Evolutionary conservation across 1,284 basidiomycete species (phyloP).

Genomic region (Meira miltonrushii): DNA sequence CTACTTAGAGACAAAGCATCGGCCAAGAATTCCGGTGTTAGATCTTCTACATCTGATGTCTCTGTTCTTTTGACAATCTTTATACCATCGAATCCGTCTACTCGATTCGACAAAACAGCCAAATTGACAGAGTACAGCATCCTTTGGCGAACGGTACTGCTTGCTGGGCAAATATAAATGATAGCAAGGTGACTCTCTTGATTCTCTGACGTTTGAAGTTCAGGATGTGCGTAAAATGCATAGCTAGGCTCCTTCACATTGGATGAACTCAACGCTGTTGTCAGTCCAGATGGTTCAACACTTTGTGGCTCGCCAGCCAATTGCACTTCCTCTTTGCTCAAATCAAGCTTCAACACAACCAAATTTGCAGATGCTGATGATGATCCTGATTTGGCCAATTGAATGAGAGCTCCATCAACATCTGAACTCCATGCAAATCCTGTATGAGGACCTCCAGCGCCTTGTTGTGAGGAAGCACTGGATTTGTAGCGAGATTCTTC

Average conservation of each 20-base stretch:
- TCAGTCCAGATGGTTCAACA: slow-evolving; percentile 8
- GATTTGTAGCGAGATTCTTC: slow-evolving; percentile 2
- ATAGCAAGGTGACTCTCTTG: slow-evolving; percentile 19
- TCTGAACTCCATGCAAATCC: slow-evolving; percentile 1
- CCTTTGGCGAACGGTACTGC: slow-evolving; percentile 29
- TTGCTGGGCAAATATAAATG: slow-evolving; percentile 39
- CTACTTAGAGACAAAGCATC: background rate
- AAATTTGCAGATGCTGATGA: slow-evolving; percentile 37
- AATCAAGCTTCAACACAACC: slow-evolving; percentile 31
- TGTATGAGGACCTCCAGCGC: background rate
- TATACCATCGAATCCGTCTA: slow-evolving; percentile 29
- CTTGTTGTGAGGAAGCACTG: background rate
- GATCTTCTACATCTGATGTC: background rate
- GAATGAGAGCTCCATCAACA: slow-evolving; percentile 24
- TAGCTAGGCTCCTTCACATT: slow-evolving; percentile 25
- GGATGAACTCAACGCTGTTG: slow-evolving; percentile 1
- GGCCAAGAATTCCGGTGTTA: background rate
- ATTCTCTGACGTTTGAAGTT: slow-evolving; percentile 17
- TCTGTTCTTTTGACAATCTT: slow-evolving; percentile 26
- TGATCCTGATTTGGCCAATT: slow-evolving; percentile 23
- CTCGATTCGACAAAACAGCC: slow-evolving; percentile 25
- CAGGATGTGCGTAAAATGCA: slow-evolving; percentile 30
- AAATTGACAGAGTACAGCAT: slow-evolving; percentile 42
- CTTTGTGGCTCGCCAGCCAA: slow-evolving; percentile 6
- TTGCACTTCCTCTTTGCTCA: slow-evolving; percentile 13